A percentile compares a stretch with the other conserved stretches of the same genome.
Conservation (phyloP, 31 red algal species). For the Odonthalia washingtoniensis region DNA sequence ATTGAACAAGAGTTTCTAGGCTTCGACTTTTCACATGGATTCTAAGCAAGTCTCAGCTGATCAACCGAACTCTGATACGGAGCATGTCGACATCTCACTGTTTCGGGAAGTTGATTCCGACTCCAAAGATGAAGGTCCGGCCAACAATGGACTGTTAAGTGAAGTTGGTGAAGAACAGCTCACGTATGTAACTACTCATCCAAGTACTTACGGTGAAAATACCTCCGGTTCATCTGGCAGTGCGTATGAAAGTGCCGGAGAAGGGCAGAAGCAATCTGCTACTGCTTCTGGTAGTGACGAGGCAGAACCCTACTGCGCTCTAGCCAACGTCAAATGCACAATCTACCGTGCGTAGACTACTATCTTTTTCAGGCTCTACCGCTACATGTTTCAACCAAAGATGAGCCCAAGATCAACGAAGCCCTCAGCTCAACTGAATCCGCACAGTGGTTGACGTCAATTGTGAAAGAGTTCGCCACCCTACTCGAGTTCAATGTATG, state of each 20-base stretch:
- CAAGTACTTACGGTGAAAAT: too few species aligned
- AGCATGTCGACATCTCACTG: too few species aligned
- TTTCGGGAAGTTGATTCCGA: too few species aligned
- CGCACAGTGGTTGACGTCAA: slow-evolving; percentile 11
- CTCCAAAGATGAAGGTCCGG: too few species aligned
- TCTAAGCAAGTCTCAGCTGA: not conserved
- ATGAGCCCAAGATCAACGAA: slow-evolving; percentile 27
- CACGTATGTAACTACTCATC: too few species aligned
- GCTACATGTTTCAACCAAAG: not conserved
- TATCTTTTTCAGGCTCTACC: too few species aligned
- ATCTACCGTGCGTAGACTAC: too few species aligned
- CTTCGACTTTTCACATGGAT: not conserved
- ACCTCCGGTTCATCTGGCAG: not conserved
- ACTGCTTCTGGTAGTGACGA: not conserved
- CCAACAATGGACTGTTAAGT: too few species aligned
- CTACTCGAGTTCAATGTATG: slow-evolving; percentile 8
- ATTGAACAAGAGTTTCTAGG: slow-evolving; percentile 6
- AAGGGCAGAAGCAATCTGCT: not conserved
- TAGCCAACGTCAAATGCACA: not conserved
- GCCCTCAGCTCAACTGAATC: slow-evolving; percentile 5
- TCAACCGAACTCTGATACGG: not conserved
- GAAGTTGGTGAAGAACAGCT: too few species aligned
- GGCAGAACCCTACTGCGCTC: not conserved
- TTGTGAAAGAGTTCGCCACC: slow-evolving; percentile 29
- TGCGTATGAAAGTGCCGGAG: not conserved